These are phyloP conservation scores for Waltiozyma sp. DNA, from an alignment of 1,139 yeast species.

Conservation along the genomic window DNA sequence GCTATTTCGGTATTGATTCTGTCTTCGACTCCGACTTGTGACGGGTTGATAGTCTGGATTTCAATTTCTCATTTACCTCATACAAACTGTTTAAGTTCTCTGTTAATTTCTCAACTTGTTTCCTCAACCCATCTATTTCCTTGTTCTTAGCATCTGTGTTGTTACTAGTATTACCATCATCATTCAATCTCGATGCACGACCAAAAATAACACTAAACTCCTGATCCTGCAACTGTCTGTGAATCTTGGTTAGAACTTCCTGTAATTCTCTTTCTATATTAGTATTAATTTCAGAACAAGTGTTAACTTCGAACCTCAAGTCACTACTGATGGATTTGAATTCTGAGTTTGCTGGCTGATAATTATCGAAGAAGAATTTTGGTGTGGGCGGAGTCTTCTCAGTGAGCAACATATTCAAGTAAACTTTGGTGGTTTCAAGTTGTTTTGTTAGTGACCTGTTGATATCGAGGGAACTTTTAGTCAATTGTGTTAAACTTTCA, in stretches of 20 bases:
- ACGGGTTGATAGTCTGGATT: neutral
- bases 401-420: conserved; percentile 11
- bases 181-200: neutral
- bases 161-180: neutral
- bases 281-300: neutral
- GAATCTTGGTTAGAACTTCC: neutral
- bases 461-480: conserved; percentile 31
- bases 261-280: neutral
- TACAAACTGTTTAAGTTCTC: neutral
- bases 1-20: too few relatives aligned
- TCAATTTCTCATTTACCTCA: neutral
- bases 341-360: neutral
- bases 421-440: conserved; percentile 24
- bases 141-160: neutral
- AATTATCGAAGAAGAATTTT: conserved; percentile 6
- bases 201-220: neutral
- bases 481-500: conserved; percentile 28
- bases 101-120: neutral
- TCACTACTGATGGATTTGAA: conserved; percentile 1
- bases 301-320: neutral
- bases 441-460: conserved; percentile 30
- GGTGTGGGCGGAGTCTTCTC: conserved; percentile 9
- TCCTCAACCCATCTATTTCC: neutral
- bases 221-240: neutral
- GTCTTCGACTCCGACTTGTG: too few relatives aligned